Percentiles rank a stretch among this genome's conserved stretches.
Evolutionary conservation across 1,284 basidiomycete genomes (phyloP).

Genomic region (Ganoderma resinaceum): DNA sequence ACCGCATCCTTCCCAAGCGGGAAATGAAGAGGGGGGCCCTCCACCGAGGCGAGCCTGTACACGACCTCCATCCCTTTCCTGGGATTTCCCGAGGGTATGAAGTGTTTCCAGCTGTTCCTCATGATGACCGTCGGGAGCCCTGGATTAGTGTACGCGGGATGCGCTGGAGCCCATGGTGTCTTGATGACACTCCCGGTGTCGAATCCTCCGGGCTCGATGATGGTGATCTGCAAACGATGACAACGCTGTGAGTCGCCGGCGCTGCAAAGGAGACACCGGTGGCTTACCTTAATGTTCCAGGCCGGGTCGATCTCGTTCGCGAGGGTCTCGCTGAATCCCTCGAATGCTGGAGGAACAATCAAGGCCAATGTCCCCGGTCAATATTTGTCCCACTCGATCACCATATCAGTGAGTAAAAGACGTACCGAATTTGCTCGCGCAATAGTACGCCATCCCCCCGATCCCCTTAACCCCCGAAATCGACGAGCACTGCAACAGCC

Average conservation of each 20-base stretch:
- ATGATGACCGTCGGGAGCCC: too few relatives aligned
- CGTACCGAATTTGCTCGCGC: neutral
- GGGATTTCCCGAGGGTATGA: constrained; percentile 10
- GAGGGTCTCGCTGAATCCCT: neutral
- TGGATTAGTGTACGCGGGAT: neutral
- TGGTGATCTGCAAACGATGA: neutral
- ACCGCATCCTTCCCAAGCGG: constrained; percentile 21
- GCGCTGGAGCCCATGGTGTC: neutral
- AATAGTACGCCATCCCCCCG: neutral
- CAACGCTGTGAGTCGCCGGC: neutral
- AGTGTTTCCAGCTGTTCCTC: too few relatives aligned
- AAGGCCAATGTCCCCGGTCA: too few relatives aligned
- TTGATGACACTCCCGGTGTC: neutral
- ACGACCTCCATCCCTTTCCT: constrained; percentile 15
- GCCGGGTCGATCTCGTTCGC: neutral
- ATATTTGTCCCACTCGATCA: too few relatives aligned
- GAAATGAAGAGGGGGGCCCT: constrained; percentile 25
- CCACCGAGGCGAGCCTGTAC: constrained; percentile 17
- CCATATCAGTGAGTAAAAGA: neutral
- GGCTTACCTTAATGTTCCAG: neutral
- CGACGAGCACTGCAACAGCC: neutral
- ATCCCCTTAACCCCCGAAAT: neutral
- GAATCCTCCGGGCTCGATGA: neutral
- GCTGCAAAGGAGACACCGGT: neutral
- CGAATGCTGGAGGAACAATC: neutral